Evolutionary conservation across 23 red algal species (phyloP).

Genomic region (Gracilaria caudata): DNA sequence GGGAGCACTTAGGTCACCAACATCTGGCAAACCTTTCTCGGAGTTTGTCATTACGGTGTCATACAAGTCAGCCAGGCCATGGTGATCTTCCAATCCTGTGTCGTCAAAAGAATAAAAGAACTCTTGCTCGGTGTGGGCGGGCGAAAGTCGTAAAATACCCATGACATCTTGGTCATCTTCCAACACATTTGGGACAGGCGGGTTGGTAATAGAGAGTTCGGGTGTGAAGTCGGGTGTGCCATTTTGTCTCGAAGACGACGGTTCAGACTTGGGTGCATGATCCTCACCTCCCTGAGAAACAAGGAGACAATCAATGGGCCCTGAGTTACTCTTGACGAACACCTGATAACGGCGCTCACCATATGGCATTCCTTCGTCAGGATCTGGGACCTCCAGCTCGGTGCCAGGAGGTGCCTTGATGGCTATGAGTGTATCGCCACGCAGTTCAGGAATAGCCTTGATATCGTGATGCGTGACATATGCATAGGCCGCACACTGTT

Average conservation of each 20-base stretch:
- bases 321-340: slow-evolving; percentile 74
- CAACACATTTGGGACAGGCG: not conserved
- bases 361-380: slow-evolving; percentile 84
- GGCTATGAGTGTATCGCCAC: slow-evolving; percentile 88
- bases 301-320: slow-evolving; percentile 95
- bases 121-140: slow-evolving; percentile 45
- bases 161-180: slow-evolving; percentile 56
- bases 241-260: slow-evolving; percentile 22
- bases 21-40: slow-evolving; percentile 23
- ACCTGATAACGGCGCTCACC: slow-evolving; percentile 84
- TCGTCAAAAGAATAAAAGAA: slow-evolving; percentile 61
- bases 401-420: slow-evolving; percentile 96
- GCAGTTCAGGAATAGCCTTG: slow-evolving; percentile 77
- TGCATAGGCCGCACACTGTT: slow-evolving; percentile 75
- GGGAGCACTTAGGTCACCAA: slow-evolving; percentile 12
- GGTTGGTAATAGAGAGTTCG: not conserved
- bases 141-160: slow-evolving; percentile 46
- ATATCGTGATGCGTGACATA: slow-evolving; percentile 97
- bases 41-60: slow-evolving; percentile 55
- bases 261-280: slow-evolving; percentile 2
- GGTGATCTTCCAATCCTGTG: slow-evolving; percentile 21
- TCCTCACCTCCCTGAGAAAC: slow-evolving; percentile 73
- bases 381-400: slow-evolving; percentile 87
- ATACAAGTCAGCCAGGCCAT: slow-evolving; percentile 77
- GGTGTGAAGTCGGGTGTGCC: slow-evolving; percentile 8